Evolutionary conservation across 305 asterid genomes (phyloP).

Genomic region (Solanum hybrid): DNA sequence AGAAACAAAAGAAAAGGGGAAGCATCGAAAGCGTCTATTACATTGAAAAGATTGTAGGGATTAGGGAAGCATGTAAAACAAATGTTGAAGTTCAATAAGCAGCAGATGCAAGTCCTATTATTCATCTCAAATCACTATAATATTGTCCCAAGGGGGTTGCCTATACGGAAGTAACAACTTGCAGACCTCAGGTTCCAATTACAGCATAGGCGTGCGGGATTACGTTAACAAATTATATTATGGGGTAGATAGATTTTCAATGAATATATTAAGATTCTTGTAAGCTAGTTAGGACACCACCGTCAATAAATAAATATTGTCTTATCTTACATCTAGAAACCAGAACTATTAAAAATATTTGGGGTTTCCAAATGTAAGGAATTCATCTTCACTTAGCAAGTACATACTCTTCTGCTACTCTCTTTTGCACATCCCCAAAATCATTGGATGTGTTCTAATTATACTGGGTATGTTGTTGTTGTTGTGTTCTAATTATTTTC

Average conservation of each 20-base stretch:
- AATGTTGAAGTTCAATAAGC: not conserved
- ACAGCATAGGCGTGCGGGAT: not conserved
- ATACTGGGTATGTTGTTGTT: not conserved
- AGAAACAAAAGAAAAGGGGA: not conserved
- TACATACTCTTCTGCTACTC: not conserved
- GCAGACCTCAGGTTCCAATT: not conserved
- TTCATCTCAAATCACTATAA: no score
- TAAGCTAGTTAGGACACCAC: not conserved
- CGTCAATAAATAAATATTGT: not conserved
- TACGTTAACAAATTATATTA: not conserved
- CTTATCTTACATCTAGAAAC: not conserved
- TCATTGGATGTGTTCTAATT: not conserved
- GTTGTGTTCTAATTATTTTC: not conserved
- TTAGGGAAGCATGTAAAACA: not conserved
- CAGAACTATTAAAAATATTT: not conserved
- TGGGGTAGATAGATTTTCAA: not conserved
- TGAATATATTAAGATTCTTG: not conserved
- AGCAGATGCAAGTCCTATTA: not conserved
- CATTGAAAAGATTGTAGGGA: not conserved
- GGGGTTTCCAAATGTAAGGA: not conserved
- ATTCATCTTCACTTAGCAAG: not conserved
- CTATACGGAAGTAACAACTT: no score
- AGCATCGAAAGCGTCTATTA: not conserved
- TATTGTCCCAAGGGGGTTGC: no score
- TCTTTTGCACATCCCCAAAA: not conserved